These are phyloP conservation scores for Trametes villosa DNA, from an alignment of 768 basidiomycete genomes.

Conservation along the genomic window DNA sequence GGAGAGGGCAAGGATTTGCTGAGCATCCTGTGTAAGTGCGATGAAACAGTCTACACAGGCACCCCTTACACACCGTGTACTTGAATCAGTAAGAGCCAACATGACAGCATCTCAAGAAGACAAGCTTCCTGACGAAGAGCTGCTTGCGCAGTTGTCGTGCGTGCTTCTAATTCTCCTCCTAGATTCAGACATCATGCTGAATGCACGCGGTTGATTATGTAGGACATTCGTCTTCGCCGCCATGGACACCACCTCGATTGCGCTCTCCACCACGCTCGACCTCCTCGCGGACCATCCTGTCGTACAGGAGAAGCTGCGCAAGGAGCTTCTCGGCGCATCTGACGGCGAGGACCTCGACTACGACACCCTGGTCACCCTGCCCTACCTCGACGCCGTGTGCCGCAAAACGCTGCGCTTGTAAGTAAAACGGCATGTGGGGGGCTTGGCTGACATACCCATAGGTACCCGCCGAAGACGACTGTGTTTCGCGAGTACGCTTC, in stretches of 20 bases:
- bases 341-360: constrained; percentile 4
- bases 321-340: constrained; percentile 13
- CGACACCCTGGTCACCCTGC: constrained; percentile 16
- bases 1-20: constrained; percentile 33
- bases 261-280: constrained; percentile 8
- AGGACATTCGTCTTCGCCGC: constrained; percentile 21
- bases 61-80: neutral
- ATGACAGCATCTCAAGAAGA: constrained; percentile 15
- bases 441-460: constrained; percentile 13
- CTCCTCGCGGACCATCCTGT: constrained; percentile 13
- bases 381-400: constrained; percentile 13
- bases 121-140: constrained; percentile 30
- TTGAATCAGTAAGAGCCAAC: constrained; percentile 33
- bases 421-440: neutral
- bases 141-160: constrained; percentile 34
- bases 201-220: neutral
- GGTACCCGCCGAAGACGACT: constrained; percentile 49
- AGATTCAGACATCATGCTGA: neutral
- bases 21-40: constrained; percentile 27
- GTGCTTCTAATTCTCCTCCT: neutral
- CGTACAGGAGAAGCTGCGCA: constrained; percentile 17
- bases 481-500: constrained; percentile 38
- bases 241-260: constrained; percentile 22
- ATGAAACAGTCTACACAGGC: too few species aligned
- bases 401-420: constrained; percentile 18